Evolutionary conservation across 306 rosid genomes (phyloP), one percentile per base, ranked within the genome.

Genomic region (Prinsepia uniflora): DNA sequence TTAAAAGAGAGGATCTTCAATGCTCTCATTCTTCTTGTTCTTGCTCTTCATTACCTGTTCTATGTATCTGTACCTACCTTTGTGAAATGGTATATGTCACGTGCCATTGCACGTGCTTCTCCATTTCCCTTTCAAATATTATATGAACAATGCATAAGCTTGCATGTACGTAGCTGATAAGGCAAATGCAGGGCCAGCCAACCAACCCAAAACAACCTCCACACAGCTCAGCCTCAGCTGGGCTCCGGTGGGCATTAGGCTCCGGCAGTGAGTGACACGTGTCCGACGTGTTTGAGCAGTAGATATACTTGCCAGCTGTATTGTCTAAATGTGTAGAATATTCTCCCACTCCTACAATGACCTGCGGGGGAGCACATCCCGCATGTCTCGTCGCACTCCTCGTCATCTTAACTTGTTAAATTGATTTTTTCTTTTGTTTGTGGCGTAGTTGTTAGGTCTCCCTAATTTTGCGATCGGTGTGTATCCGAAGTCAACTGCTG

Each of bases 231-330:
- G 65, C 45, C 65, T 30, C 36, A 30, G 8, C 7, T 53, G 18
- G 3, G 12, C 13, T 5, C 3, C n/a, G 18, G 1, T 53, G 8
- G 54, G 18, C 3, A 0, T 6, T 49, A 24, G 39, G 12, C 8
- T 8, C 42, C 2, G 42, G 19, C 22, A 20, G 10, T 4, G 40
- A 24, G 1, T 4, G 43, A 65, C 70, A 65, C 56, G 43, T 46
- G 56, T 3, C 14, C 4, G 24, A 65, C 47, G 58, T 4, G 17
- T 10, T 30, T 30, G 12, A 30, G 56, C 6, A 49, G 24, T n/a
- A 0, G 18, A 71, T 58, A 45, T 58, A 72, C 60, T 8, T 71
- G 76, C 76, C 76, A 71, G 76, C 72, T 76, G 67, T 71, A 54
- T 52, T 52, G 57, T 19, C 44, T 30, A 11, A n/a, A 70, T 52